These are phyloP conservation scores for Exserohilum rostratum DNA, from an alignment of 2,329 filamentous ascomycete genomes.

Conservation along the genomic window DNA sequence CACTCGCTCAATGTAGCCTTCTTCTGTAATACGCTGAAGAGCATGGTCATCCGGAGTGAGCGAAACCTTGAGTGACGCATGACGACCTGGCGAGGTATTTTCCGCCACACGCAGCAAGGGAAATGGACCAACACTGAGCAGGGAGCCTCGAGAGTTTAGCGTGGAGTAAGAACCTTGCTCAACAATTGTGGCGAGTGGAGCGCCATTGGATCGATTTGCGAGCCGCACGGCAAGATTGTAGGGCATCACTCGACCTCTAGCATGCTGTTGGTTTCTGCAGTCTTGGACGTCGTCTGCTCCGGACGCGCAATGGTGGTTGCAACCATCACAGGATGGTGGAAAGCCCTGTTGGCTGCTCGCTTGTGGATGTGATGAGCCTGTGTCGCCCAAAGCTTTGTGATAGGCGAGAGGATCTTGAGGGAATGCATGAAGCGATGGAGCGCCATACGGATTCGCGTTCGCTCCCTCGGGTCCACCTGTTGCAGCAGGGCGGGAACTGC, in stretches of 20 bases:
- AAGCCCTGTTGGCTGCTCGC: slow-evolving; percentile 5
- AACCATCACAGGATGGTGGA: slow-evolving; percentile 19
- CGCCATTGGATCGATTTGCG: slow-evolving; percentile 42
- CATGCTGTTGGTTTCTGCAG: slow-evolving; percentile 21
- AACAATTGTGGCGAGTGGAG: slow-evolving; percentile 52
- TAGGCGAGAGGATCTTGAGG: slow-evolving; percentile 27
- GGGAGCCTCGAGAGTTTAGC: slow-evolving; percentile 44
- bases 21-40: slow-evolving; percentile 26
- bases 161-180: slow-evolving; percentile 52
- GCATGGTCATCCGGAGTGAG: slow-evolving; percentile 25
- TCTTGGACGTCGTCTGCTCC: slow-evolving; percentile 6
- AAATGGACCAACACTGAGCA: slow-evolving; percentile 28
- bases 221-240: slow-evolving; percentile 35
- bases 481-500: slow-evolving; percentile 15
- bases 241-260: slow-evolving; percentile 25
- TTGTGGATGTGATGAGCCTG: slow-evolving; percentile 5
- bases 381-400: slow-evolving; percentile 26
- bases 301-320: slow-evolving; percentile 10
- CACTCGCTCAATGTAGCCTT: slow-evolving; percentile 13
- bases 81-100: slow-evolving; percentile 21
- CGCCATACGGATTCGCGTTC: slow-evolving; percentile 5
- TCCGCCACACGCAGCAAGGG: slow-evolving; percentile 22
- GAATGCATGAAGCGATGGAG: slow-evolving; percentile 10
- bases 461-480: slow-evolving; percentile 8
- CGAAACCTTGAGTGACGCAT: slow-evolving; percentile 17